Base-by-base conservation (phyloP, 768 basidiomycete species). In the Lentinula sp. region DNA sequence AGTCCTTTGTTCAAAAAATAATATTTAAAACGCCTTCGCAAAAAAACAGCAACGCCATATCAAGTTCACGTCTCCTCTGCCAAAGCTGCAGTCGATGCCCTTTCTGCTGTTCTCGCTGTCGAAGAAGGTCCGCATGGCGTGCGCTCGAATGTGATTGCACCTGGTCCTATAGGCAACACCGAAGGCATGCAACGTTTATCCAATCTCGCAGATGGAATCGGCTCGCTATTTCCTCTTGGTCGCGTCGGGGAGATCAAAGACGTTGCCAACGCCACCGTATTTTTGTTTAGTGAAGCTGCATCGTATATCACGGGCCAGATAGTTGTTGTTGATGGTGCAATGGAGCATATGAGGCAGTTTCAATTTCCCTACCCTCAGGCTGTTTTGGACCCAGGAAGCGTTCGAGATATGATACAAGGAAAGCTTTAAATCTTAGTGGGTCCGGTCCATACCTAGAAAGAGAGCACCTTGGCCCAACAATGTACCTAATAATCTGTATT, bases 81-180 rank as follows among this genome's bases (percentile, higher is more conserved):
- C 23, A 99, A 98, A 73, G 95, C 96, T 0, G 96, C 83, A 16
- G 85, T 98, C 39, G 95, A 99, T 69, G 93, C 95, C 0, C 78
- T 95, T 5, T 92, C 91, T 59, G 80, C 81, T 1, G 94, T 92
- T 2, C 74, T 98, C 32, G 94, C 95, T 1, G 84, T 96, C 12
- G 95, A 98, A 74, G 95, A 96, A 75, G 96, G 95, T 1, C 96
- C 95, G 4, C 82, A 85, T 66, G 96, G 96, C n/a, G 86, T 98
- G 18, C 86, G 95, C 50, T 91, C 92, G 16, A 97, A 93, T 66
- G 85, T 91, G 51, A 86, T 94, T 66, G 81, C 91, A 3, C 92
- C 93, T 4, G 90, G 95, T 3, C 87, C 91, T 6, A 95, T 96
- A 61, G 81, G 67, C 4, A 85, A 79, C 9, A 97, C 96, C 1